Conservation (phyloP, 495 filamentous ascomycete genomes). For the Penicillium waksmanii region DNA sequence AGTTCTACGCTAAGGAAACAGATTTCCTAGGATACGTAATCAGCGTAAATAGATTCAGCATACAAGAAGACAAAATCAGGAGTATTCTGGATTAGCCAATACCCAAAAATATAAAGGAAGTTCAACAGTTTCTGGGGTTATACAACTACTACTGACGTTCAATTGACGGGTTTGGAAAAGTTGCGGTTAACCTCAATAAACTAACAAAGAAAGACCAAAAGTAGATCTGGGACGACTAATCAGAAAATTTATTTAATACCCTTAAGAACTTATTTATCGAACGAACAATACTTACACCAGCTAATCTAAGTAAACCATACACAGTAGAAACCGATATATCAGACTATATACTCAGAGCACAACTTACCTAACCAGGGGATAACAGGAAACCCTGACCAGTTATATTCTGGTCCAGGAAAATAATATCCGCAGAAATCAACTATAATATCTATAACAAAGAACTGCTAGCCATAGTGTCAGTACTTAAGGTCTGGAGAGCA, state of each 20-base stretch:
- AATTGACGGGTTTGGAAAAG: constrained; percentile 13
- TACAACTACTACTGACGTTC: constrained; percentile 21
- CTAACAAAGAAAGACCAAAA: constrained; percentile 12
- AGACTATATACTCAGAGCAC: constrained; percentile 7
- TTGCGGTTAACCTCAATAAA: constrained; percentile 2
- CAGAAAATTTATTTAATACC: constrained; percentile 12
- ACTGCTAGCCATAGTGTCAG: constrained; percentile 29
- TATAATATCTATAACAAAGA: constrained; percentile 40
- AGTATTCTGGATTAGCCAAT: constrained; percentile 11
- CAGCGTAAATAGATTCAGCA: constrained; percentile 10
- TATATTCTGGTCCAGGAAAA: constrained; percentile 29
- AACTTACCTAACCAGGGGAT: constrained; percentile 8
- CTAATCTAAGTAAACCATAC: constrained; percentile 10
- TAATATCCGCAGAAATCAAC: constrained; percentile 31
- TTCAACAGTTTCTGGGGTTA: constrained; percentile 17
- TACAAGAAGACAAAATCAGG: constrained; percentile 18
- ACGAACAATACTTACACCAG: constrained; percentile 8
- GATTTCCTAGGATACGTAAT: constrained; percentile 19
- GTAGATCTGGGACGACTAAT: constrained; percentile 12
- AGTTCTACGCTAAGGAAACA: constrained; percentile 14
- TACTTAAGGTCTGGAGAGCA: constrained; percentile 32
- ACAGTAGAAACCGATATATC: constrained; percentile 23
- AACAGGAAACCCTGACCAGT: constrained; percentile 13
- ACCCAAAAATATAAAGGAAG: constrained; percentile 12
- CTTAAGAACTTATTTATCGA: constrained; percentile 11